phyloP scores from a whole-genome alignment of 208 protist genomes.

The Leishmania arabica region DNA sequence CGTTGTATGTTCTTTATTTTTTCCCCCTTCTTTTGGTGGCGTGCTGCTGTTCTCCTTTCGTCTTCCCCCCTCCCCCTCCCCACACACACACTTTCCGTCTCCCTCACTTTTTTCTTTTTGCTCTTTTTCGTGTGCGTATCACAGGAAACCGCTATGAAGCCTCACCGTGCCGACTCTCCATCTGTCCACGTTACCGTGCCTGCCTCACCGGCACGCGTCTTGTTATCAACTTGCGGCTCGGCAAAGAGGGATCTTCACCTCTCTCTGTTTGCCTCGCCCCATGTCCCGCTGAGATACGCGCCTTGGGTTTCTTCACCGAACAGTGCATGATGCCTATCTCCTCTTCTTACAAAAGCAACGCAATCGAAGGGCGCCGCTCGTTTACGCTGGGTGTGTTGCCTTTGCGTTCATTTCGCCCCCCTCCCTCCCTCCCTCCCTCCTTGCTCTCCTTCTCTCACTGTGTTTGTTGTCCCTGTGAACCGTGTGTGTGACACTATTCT shows the following conservation, averaged over 20 bases:
- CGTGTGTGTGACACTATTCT: conserved; percentile 9
- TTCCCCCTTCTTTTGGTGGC: background rate
- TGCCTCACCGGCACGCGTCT: background rate
- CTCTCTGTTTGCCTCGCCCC: no score
- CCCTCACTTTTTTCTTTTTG: conserved; percentile 1
- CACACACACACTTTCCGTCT: background rate
- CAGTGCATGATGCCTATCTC: no score
- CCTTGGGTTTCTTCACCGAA: no score
- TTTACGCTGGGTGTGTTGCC: background rate
- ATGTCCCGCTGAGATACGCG: background rate
- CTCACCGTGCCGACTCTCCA: background rate
- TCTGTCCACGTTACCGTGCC: background rate
- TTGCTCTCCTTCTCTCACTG: background rate
- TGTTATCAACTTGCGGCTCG: background rate
- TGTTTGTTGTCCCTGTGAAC: background rate
- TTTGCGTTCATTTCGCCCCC: background rate
- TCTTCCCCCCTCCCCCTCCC: background rate
- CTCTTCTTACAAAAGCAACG: background rate
- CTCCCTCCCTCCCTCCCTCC: no score
- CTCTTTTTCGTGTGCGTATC: conserved; percentile 7
- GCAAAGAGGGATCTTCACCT: background rate
- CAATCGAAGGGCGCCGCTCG: background rate
- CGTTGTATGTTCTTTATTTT: background rate
- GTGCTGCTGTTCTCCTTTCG: background rate
- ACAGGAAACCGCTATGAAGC: background rate